These are phyloP conservation scores for Saccharomycopsis malanga DNA, from an alignment of 805 yeast genomes.

Conservation along the genomic window DNA sequence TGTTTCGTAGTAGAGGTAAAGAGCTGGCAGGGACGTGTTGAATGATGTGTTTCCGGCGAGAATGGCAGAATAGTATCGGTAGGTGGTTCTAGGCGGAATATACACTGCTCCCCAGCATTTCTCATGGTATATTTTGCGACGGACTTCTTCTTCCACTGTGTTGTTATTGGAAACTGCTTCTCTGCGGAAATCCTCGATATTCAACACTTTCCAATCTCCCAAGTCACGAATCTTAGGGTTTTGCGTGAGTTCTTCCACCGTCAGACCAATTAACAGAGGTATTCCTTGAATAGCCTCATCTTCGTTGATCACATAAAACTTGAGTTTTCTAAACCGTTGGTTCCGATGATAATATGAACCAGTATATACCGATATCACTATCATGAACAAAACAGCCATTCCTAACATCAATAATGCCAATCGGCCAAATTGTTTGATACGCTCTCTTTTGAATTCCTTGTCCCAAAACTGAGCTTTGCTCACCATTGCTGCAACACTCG, in stretches of 20 bases:
- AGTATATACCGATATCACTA: constrained; percentile 31
- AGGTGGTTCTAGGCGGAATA: constrained; percentile 43
- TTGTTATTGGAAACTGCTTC: neutral
- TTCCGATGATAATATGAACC: constrained; percentile 26
- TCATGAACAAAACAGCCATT: constrained; percentile 25
- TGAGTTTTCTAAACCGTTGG: constrained; percentile 17
- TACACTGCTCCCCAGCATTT: constrained; percentile 59
- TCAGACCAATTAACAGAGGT: constrained; percentile 8
- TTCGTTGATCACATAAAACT: constrained; percentile 25
- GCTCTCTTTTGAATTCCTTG: constrained; percentile 4
- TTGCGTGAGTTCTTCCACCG: constrained; percentile 5
- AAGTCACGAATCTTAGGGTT: constrained; percentile 10
- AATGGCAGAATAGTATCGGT: constrained; percentile 26
- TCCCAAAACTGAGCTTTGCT: constrained; percentile 18
- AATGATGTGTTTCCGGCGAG: constrained; percentile 14
- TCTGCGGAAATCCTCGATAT: constrained; percentile 2
- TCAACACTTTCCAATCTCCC: constrained; percentile 23
- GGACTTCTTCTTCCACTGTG: neutral
- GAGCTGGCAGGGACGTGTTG: constrained; percentile 24
- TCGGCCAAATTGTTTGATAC: constrained; percentile 2
- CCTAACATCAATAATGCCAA: constrained; percentile 1
- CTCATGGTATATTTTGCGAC: neutral
- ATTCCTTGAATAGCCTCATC: constrained; percentile 15
- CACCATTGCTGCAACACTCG: neutral
- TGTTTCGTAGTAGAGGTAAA: constrained; percentile 47